A percentile compares a stretch with the other conserved stretches of the same genome.
phyloP scores from a whole-genome alignment of 306 rosid species.

The Parietaria judaica region DNA sequence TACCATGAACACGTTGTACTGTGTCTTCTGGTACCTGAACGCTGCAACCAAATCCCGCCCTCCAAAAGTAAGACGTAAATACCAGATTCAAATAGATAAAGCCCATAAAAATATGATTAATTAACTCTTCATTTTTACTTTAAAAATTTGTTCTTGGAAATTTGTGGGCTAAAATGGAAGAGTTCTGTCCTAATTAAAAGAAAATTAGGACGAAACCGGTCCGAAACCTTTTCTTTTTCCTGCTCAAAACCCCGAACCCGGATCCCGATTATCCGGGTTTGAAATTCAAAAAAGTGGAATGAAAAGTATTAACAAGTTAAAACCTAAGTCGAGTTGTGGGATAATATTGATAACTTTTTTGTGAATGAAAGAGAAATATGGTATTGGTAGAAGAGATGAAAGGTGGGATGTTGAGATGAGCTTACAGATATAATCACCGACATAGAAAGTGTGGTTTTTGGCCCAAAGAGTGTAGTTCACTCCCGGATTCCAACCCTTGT shows the following conservation, averaged over 20 bases:
- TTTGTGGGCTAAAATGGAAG: not conserved
- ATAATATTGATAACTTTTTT: too few species aligned
- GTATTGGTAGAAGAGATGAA: not conserved
- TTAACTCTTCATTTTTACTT: too few species aligned
- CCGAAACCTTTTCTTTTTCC: too few species aligned
- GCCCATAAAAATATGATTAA: too few species aligned
- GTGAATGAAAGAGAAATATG: too few species aligned
- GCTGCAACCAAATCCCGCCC: constrained; percentile 27
- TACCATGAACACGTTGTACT: constrained; percentile 90
- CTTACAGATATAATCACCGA: constrained; percentile 76
- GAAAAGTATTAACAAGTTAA: too few species aligned
- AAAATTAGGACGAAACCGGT: too few species aligned
- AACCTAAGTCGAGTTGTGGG: too few species aligned
- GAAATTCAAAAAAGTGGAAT: too few species aligned
- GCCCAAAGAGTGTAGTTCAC: constrained; percentile 85
- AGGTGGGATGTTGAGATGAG: not conserved
- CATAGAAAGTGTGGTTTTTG: constrained; percentile 77
- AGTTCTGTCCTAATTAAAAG: not conserved
- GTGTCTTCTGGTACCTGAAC: constrained; percentile 75
- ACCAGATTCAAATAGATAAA: not conserved
- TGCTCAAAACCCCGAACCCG: too few species aligned
- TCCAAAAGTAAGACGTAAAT: not conserved
- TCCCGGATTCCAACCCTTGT: constrained; percentile 89
- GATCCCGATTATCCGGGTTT: too few species aligned
- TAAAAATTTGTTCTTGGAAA: too few species aligned